phyloP scores from a whole-genome alignment of 768 basidiomycete genomes.

The Lyophyllum semitale region DNA sequence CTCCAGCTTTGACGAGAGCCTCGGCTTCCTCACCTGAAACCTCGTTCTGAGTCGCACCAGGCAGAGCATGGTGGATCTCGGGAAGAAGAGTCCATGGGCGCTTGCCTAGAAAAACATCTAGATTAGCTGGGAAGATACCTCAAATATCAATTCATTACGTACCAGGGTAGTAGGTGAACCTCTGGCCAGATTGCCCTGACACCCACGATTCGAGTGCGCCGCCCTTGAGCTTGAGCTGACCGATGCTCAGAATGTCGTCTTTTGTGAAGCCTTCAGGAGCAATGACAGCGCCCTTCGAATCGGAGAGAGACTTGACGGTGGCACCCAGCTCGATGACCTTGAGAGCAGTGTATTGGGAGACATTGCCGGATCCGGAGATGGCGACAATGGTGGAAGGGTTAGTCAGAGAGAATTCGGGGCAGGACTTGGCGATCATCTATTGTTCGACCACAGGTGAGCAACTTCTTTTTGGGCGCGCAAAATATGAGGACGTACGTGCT shows the following conservation, averaged over 20 bases:
- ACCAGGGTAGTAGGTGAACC: slow-evolving; percentile 54
- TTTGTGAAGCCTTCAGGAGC: slow-evolving; percentile 58
- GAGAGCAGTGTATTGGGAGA: slow-evolving; percentile 74
- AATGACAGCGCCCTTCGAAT: slow-evolving; percentile 72
- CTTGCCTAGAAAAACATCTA: slow-evolving; percentile 38
- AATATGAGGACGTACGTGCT: slow-evolving; percentile 50
- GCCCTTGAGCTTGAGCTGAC: slow-evolving; percentile 55
- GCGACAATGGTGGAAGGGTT: slow-evolving; percentile 51
- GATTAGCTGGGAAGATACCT: slow-evolving; percentile 5
- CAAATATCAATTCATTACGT: neutral
- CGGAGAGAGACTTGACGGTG: slow-evolving; percentile 69
- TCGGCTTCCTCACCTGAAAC: slow-evolving; percentile 69
- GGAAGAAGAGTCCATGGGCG: slow-evolving; percentile 70
- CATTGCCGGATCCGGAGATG: slow-evolving; percentile 72
- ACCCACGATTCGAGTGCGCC: slow-evolving; percentile 43
- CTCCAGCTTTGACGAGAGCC: slow-evolving; percentile 68
- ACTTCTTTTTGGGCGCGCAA: neutral
- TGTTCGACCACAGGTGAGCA: neutral
- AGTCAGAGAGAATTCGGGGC: slow-evolving; percentile 55
- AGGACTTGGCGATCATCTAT: slow-evolving; percentile 57
- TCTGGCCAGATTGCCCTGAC: slow-evolving; percentile 28
- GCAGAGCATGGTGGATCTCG: slow-evolving; percentile 67
- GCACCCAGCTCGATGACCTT: slow-evolving; percentile 79
- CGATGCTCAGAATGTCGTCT: slow-evolving; percentile 53
- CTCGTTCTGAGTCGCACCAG: slow-evolving; percentile 74